Base-by-base conservation (phyloP, 1,284 basidiomycete genomes). In the Chalciporus sp. region DNA sequence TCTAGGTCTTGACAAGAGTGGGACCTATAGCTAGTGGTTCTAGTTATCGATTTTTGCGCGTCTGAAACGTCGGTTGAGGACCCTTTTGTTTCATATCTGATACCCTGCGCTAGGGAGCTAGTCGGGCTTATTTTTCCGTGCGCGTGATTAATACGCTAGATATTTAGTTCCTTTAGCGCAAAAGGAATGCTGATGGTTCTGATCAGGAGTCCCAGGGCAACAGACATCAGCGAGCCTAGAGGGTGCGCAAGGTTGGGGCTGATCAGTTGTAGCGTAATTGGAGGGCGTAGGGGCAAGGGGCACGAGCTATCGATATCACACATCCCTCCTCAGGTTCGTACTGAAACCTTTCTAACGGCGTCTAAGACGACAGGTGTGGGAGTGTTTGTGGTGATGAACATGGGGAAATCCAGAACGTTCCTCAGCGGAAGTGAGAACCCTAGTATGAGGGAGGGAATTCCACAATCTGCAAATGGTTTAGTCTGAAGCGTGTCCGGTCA, bases 401-500 rank as follows among this genome's bases (percentile, higher is more conserved):
- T 51, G 63, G 56, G 39, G 47, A 60, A 57, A 47, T 59, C 35
- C 45, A 41, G 31, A 47, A 33, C 26, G 35, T 46, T 51, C 42
- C 23, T 19, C 28, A 20, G 37, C 48, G 49, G 28, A 50, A 41
- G 33, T 20, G 26, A 12, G 47, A 48, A 40, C 28, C 40, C 28
- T 19, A 3, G 35, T 35, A 20, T 40, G 26, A 8, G 28, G 27
- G 40, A 29, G 53, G 54, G 48, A 61, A 57, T 54, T 52, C 46
- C 46, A 42, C 42, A 49, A 14, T 27, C 49, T 59, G 27, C 14
- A 57, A 53, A 64, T 49, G 56, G 67, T 48, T 47, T 67, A 68
- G 64, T 31, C 28, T 50, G 47, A 39, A 40, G 50, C 52, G 28
- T 48, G 49, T 39, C 8, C 42, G 40, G 27, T 33, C 49, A 49